phyloP scores from a whole-genome alignment of 1,284 basidiomycete genomes.

The Ustanciosporium gigantosporum region DNA sequence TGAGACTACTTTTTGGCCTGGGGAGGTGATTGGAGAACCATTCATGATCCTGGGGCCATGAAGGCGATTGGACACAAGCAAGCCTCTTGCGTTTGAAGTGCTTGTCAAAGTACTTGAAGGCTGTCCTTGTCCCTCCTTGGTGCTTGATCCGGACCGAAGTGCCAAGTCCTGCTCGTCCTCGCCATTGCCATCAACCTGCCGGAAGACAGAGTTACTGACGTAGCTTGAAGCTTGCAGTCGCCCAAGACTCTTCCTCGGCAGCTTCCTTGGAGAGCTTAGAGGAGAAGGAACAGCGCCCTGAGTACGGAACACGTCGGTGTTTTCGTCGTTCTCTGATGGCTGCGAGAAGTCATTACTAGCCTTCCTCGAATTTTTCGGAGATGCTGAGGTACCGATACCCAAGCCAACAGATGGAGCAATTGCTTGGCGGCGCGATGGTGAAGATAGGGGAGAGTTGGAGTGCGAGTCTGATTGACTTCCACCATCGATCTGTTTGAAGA shows the following conservation, averaged over 20 bases:
- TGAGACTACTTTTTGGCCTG: neutral
- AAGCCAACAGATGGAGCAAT: conserved; percentile 39
- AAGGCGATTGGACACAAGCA: conserved; percentile 76
- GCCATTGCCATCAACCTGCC: conserved; percentile 62
- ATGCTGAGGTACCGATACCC: conserved; percentile 40
- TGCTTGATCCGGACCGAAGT: neutral
- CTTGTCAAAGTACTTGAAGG: neutral
- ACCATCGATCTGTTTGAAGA: conserved; percentile 42
- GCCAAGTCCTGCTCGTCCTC: neutral
- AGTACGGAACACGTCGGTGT: conserved; percentile 23
- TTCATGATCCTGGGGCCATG: conserved; percentile 69
- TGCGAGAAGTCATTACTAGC: neutral
- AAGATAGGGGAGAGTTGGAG: conserved; percentile 13
- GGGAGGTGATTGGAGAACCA: conserved; percentile 7
- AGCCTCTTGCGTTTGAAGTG: conserved; percentile 66
- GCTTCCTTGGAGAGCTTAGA: conserved; percentile 8
- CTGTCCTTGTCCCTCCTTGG: neutral
- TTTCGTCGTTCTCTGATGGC: conserved; percentile 13
- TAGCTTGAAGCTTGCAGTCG: conserved; percentile 38
- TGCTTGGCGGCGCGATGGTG: conserved; percentile 4
- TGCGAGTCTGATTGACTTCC: conserved; percentile 8
- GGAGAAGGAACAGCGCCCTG: conserved; percentile 7
- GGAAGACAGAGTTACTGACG: conserved; percentile 67
- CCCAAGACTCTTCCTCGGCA: conserved; percentile 44
- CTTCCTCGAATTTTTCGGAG: conserved; percentile 1